Evolutionary conservation across 1,139 yeast genomes (phyloP).

Genomic region (Pichia sp.): DNA sequence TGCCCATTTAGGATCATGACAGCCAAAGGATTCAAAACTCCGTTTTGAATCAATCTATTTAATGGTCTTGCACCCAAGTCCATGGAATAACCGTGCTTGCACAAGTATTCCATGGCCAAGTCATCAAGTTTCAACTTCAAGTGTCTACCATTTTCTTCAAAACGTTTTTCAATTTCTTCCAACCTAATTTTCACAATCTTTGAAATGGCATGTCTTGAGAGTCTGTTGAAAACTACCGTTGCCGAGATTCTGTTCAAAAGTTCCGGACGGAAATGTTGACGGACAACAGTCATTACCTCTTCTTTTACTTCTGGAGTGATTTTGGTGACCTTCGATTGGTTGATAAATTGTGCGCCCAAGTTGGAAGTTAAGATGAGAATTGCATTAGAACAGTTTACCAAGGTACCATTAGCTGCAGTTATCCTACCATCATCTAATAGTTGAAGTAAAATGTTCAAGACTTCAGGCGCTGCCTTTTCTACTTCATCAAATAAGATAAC

Average conservation of each 20-base stretch:
- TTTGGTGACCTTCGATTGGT: conserved; percentile 60
- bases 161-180: conserved; percentile 77
- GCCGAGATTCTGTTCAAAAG: conserved; percentile 93
- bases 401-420: conserved; percentile 89
- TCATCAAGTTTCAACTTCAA: conserved; percentile 65
- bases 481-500: conserved; percentile 94
- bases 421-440: conserved; percentile 95
- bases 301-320: conserved; percentile 65
- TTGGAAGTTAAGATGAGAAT: conserved; percentile 96
- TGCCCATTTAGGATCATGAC: conserved; percentile 84
- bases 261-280: conserved; percentile 93
- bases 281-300: conserved; percentile 79
- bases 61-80: conserved; percentile 98
- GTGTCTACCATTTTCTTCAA: conserved; percentile 76
- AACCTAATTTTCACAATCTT: conserved; percentile 86
- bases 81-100: conserved; percentile 81
- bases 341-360: conserved; percentile 89
- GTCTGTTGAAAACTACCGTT: conserved; percentile 85
- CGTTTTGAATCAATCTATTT: conserved; percentile 87
- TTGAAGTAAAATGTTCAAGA: conserved; percentile 83
- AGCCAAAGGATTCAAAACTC: conserved; percentile 82
- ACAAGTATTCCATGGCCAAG: conserved; percentile 74
- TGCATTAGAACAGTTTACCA: conserved; percentile 86
- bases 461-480: conserved; percentile 99
- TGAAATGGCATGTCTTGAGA: conserved; percentile 85